phyloP scores from a whole-genome alignment of 2,329 filamentous ascomycete species.

The Uncinocarpus reesii region DNA sequence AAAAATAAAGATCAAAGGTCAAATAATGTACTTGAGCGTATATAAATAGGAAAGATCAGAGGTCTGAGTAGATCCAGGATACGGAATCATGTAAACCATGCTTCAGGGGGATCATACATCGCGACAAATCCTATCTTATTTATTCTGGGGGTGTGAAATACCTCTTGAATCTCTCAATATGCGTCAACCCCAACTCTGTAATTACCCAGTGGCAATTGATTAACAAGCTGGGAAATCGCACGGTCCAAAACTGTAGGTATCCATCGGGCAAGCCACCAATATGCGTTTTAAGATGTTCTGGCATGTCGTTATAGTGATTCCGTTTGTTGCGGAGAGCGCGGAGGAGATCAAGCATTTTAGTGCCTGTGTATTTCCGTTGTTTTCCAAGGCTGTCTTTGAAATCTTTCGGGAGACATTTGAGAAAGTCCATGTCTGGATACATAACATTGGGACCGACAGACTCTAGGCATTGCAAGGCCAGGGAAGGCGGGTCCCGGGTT shows the following conservation, averaged over 20 bases:
- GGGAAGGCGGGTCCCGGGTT: conserved; percentile 67
- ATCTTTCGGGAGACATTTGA: conserved; percentile 61
- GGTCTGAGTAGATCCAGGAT: no score
- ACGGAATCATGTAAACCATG: no score
- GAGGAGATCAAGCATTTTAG: conserved; percentile 71
- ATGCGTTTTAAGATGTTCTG: conserved; percentile 60
- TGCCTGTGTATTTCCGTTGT: conserved; percentile 87
- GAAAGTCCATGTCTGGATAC: conserved; percentile 60
- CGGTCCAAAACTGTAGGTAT: conserved; percentile 75
- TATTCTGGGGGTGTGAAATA: conserved; percentile 33
- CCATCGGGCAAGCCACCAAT: conserved; percentile 69
- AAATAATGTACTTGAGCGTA: no score
- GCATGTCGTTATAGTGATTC: conserved; percentile 96
- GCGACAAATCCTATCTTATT: conserved; percentile 5
- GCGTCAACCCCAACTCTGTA: conserved; percentile 50
- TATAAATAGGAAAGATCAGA: no score
- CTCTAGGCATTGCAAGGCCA: conserved; percentile 51
- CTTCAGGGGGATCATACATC: no score
- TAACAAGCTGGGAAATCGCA: conserved; percentile 65
- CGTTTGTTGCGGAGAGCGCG: conserved; percentile 89
- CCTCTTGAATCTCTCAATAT: conserved; percentile 34
- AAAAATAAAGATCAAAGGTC: no score
- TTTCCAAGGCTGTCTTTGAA: conserved; percentile 87
- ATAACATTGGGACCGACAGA: conserved; percentile 36
- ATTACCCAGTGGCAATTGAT: conserved; percentile 70